Evolutionary conservation across 176 grass and related monocot genomes (phyloP), one percentile per base, ranked within the genome.

Genomic region (Oryza punctata): DNA sequence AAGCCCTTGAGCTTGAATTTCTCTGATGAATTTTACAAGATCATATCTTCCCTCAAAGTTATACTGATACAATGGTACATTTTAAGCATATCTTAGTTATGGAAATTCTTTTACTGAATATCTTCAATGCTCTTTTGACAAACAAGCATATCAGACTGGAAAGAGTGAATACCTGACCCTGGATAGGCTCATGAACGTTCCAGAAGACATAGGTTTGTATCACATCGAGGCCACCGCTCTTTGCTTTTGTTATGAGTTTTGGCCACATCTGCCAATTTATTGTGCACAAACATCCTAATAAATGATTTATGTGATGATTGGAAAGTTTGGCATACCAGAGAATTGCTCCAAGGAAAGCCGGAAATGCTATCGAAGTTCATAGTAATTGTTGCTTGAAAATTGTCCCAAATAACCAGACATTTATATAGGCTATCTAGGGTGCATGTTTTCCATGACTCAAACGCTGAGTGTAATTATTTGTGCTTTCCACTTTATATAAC

Each of bases 131-230:
- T 26, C 6, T 54, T 65, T 67, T 72, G 24, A 81, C 12, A 66
- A 41, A 0, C 19, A 25, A 54, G 29, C 12, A 12, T 43, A 33
- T 59, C 2, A 19, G 33, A 35, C 11, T 66, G 60, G 21, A 45
- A 66, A 71, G 24, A 44, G 38, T 1, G 12, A 30, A 6, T 91
- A 94, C 95, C 90, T 97, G 52, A 3, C 86, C 88, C 52, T 82
- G 86, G 35, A 65, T 30, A 49, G 90, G 95, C 76, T 97, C 95
- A 9, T 94, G 95, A 61, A 92, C 75, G 67, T 97, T 97, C 95
- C 95, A 97, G 41, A 97, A 97, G 28, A 94, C 90, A 13, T 97
- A 97, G 0, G 95, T 97, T 86, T 94, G 81, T 74, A 97, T 90
- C 67, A 89, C 84, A 69, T 97, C 85, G 69, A 97, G 73, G 23